These are phyloP conservation scores for Ilex asprella DNA, from an alignment of 257 asterid species.

Conservation along the genomic window DNA sequence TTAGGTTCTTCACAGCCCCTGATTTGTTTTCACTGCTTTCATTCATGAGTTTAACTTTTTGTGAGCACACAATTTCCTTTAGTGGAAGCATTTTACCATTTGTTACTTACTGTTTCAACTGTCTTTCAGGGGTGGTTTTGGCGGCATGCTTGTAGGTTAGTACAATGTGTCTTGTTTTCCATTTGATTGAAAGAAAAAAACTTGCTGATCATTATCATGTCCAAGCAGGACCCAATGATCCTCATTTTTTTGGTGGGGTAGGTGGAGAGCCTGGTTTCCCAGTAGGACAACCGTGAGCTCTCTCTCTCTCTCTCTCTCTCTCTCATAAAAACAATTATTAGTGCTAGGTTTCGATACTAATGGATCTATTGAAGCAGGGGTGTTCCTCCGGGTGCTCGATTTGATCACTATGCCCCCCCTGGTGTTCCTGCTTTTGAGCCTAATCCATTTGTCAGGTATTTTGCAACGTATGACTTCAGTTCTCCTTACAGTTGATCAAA, in stretches of 20 bases:
- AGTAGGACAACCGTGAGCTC: conserved; percentile 49
- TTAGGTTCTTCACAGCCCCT: conserved; percentile 32
- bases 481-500: not conserved
- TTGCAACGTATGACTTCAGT: too few species aligned
- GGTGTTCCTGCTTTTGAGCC: conserved; percentile 87
- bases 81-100: not conserved
- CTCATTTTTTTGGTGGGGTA: conserved; percentile 59
- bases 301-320: not conserved
- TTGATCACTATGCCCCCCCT: conserved; percentile 92
- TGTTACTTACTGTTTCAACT: conserved; percentile 8
- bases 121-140: conserved; percentile 50
- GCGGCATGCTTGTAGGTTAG: conserved; percentile 64
- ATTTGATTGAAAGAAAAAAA: conserved; percentile 6
- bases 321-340: too few species aligned
- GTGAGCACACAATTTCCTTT: too few species aligned
- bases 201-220: conserved; percentile 1
- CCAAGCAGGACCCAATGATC: conserved; percentile 71
- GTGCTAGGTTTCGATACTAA: not conserved
- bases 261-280: conserved; percentile 42
- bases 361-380: conserved; percentile 32
- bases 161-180: conserved; percentile 9
- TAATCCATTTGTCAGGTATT: conserved; percentile 59
- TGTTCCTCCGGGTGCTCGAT: conserved; percentile 86
- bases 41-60: not conserved
- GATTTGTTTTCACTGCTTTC: not conserved